A percentile compares a stretch with the other conserved stretches of the same genome.
Evolutionary conservation across 768 basidiomycete species (phyloP).

Genomic region (Exsudoporus frostii): DNA sequence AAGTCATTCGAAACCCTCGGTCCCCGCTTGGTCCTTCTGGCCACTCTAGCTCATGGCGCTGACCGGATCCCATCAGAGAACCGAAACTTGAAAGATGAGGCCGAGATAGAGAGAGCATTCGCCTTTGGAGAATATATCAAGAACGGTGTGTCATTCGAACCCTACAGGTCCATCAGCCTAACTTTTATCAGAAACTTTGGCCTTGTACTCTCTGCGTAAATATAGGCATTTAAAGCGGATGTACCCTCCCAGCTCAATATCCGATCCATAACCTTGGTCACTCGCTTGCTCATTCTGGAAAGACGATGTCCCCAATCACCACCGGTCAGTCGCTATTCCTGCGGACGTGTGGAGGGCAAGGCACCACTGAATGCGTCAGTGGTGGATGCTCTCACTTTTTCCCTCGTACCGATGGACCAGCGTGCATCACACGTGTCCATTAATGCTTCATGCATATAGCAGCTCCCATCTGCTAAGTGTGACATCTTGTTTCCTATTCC

Average conservation of each 20-base stretch:
- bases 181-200: conserved; percentile 64
- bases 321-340: not conserved
- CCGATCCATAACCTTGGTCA: conserved; percentile 5
- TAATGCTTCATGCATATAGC: not conserved
- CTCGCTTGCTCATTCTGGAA: not conserved
- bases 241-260: conserved; percentile 44
- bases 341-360: not conserved
- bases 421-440: not conserved
- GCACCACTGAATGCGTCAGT: not conserved
- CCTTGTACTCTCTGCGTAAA: conserved; percentile 78
- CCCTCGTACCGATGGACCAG: not conserved
- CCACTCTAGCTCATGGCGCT: not conserved
- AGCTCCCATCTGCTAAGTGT: not conserved
- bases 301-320: not conserved
- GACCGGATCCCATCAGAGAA: conserved; percentile 50
- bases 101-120: conserved; percentile 75
- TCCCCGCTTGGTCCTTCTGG: not conserved
- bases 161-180: not conserved
- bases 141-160: conserved; percentile 52
- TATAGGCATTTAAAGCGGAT: conserved; percentile 76
- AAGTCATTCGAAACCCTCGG: conserved; percentile 20
- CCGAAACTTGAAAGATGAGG: conserved; percentile 55
- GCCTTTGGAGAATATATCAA: conserved; percentile 80
- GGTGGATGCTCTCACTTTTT: not conserved
- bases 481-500: not conserved